Evolutionary conservation across 441 rosid genomes (phyloP), one percentile per base, ranked within the genome.

Genomic region (Viola pubescens): DNA sequence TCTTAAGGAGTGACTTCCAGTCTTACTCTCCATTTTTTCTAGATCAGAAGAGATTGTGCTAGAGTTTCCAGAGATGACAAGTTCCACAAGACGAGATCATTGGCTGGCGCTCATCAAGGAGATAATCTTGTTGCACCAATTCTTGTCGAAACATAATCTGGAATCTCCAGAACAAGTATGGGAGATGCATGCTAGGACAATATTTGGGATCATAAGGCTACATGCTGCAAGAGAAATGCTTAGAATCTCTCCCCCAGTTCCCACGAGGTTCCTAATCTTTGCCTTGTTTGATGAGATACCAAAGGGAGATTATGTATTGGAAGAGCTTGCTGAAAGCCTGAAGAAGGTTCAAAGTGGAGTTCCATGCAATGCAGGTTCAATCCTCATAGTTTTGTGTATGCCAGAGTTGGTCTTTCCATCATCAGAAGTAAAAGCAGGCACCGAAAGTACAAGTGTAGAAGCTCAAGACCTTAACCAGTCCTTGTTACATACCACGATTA

Each of bases 41-140:
- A 88, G 97, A 59, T 79, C 84, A 48, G 96, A 86, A 66, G 96
- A 82, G 64, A 73, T 94, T 54, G 80, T 90, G 59, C 72, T 94
- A 54, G 99, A 88, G 78, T 94, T 94, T 70, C 99, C 99, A 0
- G 99, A 90, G 89, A 66, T 90, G 70, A 88, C 96, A 37, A 86
- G 97, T 76, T 90, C 96, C 47, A 94, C 94, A 0, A 90, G 99
- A 71, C 79, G 96, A 7, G 88, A 85, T 60, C 96, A 84, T 58
- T 90, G 96, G 99, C 88, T 90, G 12, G 87, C 87, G 45, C 79
- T 94, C 44, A 62, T 68, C 0, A 88, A 81, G 66, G 97, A 94
- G 68, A 57, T 94, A 58, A 71, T 82, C 65, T 55, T 88, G 51
- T 72, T 86, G 91, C 96, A 90, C 75, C 81, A 71, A n/a, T 94